Percentiles rank a stretch among this genome's conserved stretches.
Evolutionary conservation across 345 rosid species (phyloP).

Genomic region (Sisymbrium irio): DNA sequence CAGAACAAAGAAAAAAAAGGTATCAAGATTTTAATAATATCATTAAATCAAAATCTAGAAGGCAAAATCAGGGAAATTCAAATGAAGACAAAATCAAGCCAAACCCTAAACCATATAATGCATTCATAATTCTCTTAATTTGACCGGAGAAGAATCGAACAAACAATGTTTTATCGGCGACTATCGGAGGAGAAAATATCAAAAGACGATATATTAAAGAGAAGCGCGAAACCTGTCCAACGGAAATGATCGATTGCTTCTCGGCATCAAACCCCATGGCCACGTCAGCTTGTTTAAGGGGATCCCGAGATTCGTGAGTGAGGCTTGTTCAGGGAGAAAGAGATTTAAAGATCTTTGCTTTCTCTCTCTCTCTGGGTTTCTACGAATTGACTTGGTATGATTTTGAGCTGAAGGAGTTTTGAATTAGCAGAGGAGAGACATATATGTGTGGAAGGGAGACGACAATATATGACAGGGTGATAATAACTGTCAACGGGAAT

Average conservation of each 20-base stretch:
- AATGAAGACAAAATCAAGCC: not conserved
- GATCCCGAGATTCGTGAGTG: constrained; percentile 8
- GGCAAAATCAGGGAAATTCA: not conserved
- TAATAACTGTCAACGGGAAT: constrained; percentile 2
- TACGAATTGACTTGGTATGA: not conserved
- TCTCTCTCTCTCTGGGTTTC: not conserved
- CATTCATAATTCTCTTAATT: not conserved
- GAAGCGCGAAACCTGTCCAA: constrained; percentile 41
- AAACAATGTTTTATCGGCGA: not conserved
- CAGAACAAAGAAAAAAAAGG: not conserved
- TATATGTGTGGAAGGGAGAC: constrained; percentile 23
- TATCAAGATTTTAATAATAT: not conserved
- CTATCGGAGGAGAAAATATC: not conserved
- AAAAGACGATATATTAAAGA: not conserved
- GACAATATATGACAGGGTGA: not conserved
- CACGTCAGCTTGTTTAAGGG: constrained; percentile 13
- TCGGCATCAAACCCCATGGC: constrained; percentile 58
- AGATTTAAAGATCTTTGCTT: not conserved
- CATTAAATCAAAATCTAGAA: too few species aligned
- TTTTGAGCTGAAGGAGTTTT: constrained; percentile 14
- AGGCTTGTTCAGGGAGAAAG: not conserved
- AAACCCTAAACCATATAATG: constrained; percentile 1
- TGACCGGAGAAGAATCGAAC: not conserved
- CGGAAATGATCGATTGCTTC: constrained; percentile 40
- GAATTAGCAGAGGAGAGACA: constrained; percentile 16